Conservation (phyloP, 768 basidiomycete species). For the Psilocybe tampanensis region DNA sequence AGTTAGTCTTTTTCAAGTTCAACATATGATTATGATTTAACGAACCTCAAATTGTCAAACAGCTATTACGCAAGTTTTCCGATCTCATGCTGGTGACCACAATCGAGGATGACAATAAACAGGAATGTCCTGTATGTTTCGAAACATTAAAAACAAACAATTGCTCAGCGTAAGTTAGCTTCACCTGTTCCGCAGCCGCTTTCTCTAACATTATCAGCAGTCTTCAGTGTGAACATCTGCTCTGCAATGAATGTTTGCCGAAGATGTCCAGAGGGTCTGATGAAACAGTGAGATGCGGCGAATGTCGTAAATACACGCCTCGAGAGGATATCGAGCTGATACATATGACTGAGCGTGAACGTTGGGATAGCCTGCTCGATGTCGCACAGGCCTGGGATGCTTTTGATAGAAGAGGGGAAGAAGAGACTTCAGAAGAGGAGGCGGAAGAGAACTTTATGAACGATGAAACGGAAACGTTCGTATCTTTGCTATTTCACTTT, state of each 20-base stretch:
- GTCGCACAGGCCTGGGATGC: constrained; percentile 40
- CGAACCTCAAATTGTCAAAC: too few relatives aligned
- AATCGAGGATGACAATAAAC: constrained; percentile 32
- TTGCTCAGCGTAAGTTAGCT: constrained; percentile 33
- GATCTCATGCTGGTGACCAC: constrained; percentile 39
- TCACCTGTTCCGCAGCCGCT: neutral
- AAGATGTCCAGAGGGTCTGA: constrained; percentile 28
- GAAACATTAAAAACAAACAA: constrained; percentile 33
- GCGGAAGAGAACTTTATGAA: constrained; percentile 38
- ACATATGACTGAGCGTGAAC: constrained; percentile 38
- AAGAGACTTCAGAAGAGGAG: constrained; percentile 45
- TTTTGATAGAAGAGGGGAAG: constrained; percentile 37
- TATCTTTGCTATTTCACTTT: neutral
- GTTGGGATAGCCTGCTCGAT: constrained; percentile 45
- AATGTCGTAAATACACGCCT: constrained; percentile 30
- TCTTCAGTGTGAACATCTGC: constrained; percentile 43
- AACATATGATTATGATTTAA: too few relatives aligned
- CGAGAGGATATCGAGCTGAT: constrained; percentile 38
- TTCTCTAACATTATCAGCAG: constrained; percentile 23
- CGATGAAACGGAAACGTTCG: constrained; percentile 20
- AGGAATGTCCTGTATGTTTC: constrained; percentile 42
- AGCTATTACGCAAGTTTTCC: constrained; percentile 44
- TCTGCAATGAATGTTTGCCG: constrained; percentile 41
- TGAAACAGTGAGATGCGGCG: constrained; percentile 37
- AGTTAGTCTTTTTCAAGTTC: constrained; percentile 22